Base-by-base conservation (phyloP, 306 rosid genomes). In the Prunus salicina region DNA sequence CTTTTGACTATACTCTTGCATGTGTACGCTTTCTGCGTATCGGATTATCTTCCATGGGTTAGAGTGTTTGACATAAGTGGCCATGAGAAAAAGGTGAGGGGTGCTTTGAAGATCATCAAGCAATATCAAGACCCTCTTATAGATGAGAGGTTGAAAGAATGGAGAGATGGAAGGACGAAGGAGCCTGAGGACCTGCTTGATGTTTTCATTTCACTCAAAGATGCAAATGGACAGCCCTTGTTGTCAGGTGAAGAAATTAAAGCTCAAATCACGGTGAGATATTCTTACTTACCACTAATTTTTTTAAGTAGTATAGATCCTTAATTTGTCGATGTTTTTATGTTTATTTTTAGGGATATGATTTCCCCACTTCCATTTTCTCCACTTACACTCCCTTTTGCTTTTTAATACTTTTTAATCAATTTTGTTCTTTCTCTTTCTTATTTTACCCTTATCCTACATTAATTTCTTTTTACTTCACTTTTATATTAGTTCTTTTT, bases 11-110 rank as follows among this genome's bases (percentile, higher is more conserved):
- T 85, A n/a, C 79, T 89, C 12, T 14, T 8, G 1, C 71, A 85
- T 32, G 3, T 71, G 2, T 77, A 75, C 76, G 68, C 78, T 0
- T 85, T 87, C 19, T 73, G 25, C 34, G 27, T 82, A n/a, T 81
- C 86, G 3, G 89, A 85, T 51, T 87, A 71, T 71, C 7, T 85
- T 22, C 81, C 89, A 19, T 87, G 78, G 25, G n/a, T 89, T 76
- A 81, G 68, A 15, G 8, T n/a, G 2, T 70, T 87, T 45, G 91
- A 83, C 46, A 45, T 87, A 18, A 85, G 76, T 18, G 88, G 84
- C 0, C 88, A 85, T 15, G 38, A 27, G 64, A 77, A 11, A 2
- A 18, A 2, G 3, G 55, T 82, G 60, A 75, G 38, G n/a, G 43
- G 64, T 5, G 82, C 85, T 14, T 11, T 85, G 67, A 30, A 61